Percentiles rank a stretch among this genome's conserved stretches.
Conservation (phyloP, 495 filamentous ascomycete species). For the Xylaria castorea region DNA sequence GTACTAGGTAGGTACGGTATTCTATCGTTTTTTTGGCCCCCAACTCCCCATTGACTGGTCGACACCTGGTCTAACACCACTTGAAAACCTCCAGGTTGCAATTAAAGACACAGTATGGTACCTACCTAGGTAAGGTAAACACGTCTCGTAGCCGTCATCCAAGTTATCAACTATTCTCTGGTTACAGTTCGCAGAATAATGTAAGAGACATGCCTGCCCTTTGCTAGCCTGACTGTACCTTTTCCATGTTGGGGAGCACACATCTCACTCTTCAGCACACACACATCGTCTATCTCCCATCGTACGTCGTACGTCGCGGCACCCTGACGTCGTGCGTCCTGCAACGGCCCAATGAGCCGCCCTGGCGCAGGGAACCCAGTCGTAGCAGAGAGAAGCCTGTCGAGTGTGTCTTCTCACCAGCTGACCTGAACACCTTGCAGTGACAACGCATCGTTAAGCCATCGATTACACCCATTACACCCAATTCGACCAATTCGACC, state of each 20-base stretch:
- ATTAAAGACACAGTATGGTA: background rate
- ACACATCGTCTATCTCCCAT: slow-evolving; percentile 8
- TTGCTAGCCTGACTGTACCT: background rate
- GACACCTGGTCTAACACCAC: slow-evolving; percentile 8
- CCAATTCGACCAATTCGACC: too few species aligned
- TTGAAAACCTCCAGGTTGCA: background rate
- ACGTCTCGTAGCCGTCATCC: background rate
- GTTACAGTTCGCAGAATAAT: background rate
- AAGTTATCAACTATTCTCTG: background rate
- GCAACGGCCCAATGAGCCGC: slow-evolving; percentile 24
- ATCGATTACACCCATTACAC: slow-evolving; percentile 16
- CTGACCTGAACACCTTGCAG: slow-evolving; percentile 28
- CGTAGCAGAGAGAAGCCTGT: slow-evolving; percentile 13
- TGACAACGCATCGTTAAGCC: slow-evolving; percentile 28
- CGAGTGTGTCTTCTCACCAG: slow-evolving; percentile 19
- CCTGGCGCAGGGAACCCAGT: slow-evolving; percentile 18
- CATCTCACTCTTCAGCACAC: slow-evolving; percentile 4
- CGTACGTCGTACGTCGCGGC: background rate
- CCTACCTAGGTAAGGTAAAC: too few species aligned
- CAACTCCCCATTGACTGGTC: background rate
- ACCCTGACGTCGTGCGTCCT: slow-evolving; percentile 8
- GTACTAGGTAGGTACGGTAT: too few species aligned
- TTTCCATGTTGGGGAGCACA: slow-evolving; percentile 3
- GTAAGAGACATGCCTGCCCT: background rate
- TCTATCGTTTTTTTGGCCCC: background rate